Evolutionary conservation across 116 monocot genomes (phyloP).

Genomic region (Phalaenopsis hybrid): DNA sequence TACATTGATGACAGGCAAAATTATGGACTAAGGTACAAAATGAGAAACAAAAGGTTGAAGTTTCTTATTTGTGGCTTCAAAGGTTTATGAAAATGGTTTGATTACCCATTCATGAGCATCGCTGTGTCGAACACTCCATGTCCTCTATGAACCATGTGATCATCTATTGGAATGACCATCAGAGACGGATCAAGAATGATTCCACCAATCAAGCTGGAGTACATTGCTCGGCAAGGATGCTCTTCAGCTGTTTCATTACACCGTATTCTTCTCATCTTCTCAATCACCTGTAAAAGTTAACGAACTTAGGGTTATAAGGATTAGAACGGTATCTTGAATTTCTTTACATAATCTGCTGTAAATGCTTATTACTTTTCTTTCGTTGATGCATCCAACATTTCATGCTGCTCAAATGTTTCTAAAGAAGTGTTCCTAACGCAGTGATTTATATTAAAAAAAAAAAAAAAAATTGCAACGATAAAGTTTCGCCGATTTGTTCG

Average conservation of each 20-base stretch:
- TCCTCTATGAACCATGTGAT: constrained; percentile 88
- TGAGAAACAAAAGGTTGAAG: not conserved
- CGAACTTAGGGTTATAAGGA: too few relatives aligned
- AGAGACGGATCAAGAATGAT: constrained; percentile 51
- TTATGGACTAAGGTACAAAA: not conserved
- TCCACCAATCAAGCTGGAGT: constrained; percentile 68
- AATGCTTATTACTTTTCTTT: too few relatives aligned
- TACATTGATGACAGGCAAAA: not conserved
- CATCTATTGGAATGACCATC: constrained; percentile 75
- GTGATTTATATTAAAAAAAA: too few relatives aligned
- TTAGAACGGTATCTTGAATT: too few relatives aligned
- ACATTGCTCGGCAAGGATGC: constrained; percentile 61
- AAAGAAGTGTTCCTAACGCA: too few relatives aligned
- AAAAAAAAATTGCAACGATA: too few relatives aligned
- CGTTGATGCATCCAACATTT: too few relatives aligned
- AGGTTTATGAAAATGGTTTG: not conserved
- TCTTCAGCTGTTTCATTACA: not conserved
- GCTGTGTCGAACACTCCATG: constrained; percentile 84
- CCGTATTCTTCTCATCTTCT: constrained; percentile 30
- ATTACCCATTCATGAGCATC: constrained; percentile 44
- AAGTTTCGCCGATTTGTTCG: too few relatives aligned
- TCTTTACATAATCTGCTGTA: too few relatives aligned
- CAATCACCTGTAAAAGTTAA: constrained; percentile 16
- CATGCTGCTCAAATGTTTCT: too few relatives aligned
- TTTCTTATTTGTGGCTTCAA: not conserved